Conservation (phyloP, 805 yeast species). For the Pachysolen tannophilus region DNA sequence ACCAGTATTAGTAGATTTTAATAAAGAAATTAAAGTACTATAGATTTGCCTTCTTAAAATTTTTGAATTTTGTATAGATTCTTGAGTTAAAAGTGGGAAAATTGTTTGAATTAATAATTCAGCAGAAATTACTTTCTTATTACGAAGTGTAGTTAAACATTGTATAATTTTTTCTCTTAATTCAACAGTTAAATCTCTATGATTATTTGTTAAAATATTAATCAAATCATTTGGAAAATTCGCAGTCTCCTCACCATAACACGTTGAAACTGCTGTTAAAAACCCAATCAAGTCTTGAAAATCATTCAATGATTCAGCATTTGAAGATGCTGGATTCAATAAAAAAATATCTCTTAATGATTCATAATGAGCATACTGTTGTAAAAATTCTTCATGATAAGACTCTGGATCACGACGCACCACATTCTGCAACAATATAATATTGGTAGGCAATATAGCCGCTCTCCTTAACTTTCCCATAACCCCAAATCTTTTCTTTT, state of each 20-base stretch:
- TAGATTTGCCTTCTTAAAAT: constrained; percentile 78
- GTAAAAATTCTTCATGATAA: constrained; percentile 86
- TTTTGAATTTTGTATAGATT: constrained; percentile 68
- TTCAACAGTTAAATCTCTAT: constrained; percentile 74
- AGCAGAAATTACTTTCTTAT: constrained; percentile 70
- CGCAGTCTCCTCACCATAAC: constrained; percentile 84
- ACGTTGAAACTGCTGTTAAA: constrained; percentile 83
- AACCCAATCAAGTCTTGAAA: constrained; percentile 84
- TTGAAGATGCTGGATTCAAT: constrained; percentile 47
- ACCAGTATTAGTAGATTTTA: constrained; percentile 82
- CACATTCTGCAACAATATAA: constrained; percentile 83
- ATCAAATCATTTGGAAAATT: constrained; percentile 78
- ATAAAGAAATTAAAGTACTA: constrained; percentile 63
- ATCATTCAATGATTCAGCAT: constrained; percentile 52
- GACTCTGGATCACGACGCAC: constrained; percentile 93
- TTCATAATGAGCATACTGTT: constrained; percentile 89
- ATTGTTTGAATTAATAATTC: constrained; percentile 78
- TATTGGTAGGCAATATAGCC: constrained; percentile 86
- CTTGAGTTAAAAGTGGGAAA: constrained; percentile 76
- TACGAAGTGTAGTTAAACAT: constrained; percentile 82
- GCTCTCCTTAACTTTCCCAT: constrained; percentile 92
- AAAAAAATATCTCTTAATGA: constrained; percentile 83
- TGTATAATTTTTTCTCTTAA: constrained; percentile 88
- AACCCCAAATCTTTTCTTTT: not conserved
- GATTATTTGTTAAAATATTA: constrained; percentile 61